Evolutionary conservation across 139 green algal genomes (phyloP).

Genomic region (Volvox africanus): DNA sequence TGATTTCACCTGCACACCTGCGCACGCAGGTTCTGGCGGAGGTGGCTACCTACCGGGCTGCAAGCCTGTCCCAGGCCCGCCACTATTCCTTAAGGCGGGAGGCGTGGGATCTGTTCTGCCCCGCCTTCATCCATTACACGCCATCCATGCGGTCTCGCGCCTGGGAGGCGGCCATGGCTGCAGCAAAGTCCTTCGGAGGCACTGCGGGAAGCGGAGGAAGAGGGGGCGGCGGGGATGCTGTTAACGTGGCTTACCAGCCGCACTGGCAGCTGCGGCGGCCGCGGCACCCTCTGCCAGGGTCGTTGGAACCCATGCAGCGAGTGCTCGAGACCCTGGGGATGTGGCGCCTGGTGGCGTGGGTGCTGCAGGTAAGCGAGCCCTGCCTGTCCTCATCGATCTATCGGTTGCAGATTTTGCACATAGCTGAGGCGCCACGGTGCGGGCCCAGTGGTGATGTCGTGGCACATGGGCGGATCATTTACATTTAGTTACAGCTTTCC

Average conservation of each 20-base stretch:
- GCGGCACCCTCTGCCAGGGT: slow-evolving; percentile 7
- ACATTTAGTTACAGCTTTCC: too few relatives aligned
- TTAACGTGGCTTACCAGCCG: background rate
- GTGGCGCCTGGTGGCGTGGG: slow-evolving; percentile 28
- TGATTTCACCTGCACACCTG: too few relatives aligned
- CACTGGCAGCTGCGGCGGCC: slow-evolving; percentile 46
- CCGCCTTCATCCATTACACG: slow-evolving; percentile 37
- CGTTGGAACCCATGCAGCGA: slow-evolving; percentile 25
- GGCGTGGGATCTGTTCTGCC: slow-evolving; percentile 32
- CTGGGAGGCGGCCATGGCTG: slow-evolving; percentile 27
- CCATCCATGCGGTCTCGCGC: slow-evolving; percentile 6
- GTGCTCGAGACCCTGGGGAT: background rate
- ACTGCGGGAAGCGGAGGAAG: background rate
- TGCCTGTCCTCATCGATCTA: too few relatives aligned
- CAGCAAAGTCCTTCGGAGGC: background rate
- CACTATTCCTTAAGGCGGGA: slow-evolving; percentile 12
- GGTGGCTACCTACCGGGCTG: slow-evolving; percentile 33
- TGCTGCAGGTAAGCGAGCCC: slow-evolving; percentile 20
- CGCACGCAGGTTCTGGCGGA: slow-evolving; percentile 8
- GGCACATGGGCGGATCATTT: too few relatives aligned
- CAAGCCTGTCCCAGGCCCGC: background rate
- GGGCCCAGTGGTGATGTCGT: too few relatives aligned
- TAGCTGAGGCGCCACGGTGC: too few relatives aligned
- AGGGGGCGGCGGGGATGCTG: background rate
- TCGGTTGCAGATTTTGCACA: too few relatives aligned